Base-by-base conservation (phyloP, 306 rosid species). In the Arachis hypogaea region DNA sequence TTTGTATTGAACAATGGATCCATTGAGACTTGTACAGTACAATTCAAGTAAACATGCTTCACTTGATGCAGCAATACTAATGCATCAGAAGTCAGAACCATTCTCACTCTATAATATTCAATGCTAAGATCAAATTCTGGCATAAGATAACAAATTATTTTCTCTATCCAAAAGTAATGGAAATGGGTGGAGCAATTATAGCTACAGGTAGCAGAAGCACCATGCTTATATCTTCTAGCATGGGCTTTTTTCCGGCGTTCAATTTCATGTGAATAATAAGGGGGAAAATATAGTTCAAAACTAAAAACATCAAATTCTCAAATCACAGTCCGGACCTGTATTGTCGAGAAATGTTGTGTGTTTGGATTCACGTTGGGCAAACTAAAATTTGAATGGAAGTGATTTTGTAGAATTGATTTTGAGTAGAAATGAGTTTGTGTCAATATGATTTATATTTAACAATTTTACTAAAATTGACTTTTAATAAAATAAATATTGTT, bases 251-350 rank as follows among this genome's bases (percentile, higher is more conserved):
- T 33, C 38, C 4, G 46, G 38, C 45, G 49, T 56, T 56, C 29
- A 75, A n/a, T 56, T 44, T 55, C 66, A 57, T 3, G 65, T 66
- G 59, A 66, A 18, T 10, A 59, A 52, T 38, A 10, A 28, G 7
- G 8, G 10, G 4, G 12, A 55, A 55, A n/a, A 6, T 41, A 30
- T 11, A 9, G 49, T 56, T 66, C 58, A 66, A 66, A 42, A 66
- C 51, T 45, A 30, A 43, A 66, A 75, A 30, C 65, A 70, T 10
- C 68, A 18, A 8, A 42, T 44, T 52, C 42, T 66, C 69, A 50
- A 42, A 72, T 41, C 30, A 58, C 22, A 7, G 3, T 5, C 8
- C 1, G 6, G n/a, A 73, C 50, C 29, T 40, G 22, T 58, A 14
- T 6, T 30, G 4, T 22, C 11, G 8, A 46, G 7, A 47, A 9